Base-by-base conservation (phyloP, 108 stramenopile species). In the Heterococcus sp. region DNA sequence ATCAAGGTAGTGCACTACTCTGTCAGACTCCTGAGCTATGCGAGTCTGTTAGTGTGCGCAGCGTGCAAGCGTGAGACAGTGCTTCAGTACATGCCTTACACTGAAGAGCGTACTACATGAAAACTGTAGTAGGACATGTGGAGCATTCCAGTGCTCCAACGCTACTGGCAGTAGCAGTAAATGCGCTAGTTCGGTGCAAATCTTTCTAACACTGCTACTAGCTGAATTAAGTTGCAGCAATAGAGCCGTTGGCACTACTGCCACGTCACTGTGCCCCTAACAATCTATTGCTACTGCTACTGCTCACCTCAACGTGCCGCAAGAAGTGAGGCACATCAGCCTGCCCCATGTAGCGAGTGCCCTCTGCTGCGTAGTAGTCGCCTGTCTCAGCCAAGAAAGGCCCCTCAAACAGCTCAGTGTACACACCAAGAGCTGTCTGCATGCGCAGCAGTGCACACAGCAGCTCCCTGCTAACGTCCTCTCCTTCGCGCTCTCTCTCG, bases 311-410 rank as follows among this genome's bases (percentile, higher is more conserved):
- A 0, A 83, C 87, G 65, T 88, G 88, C 74, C 29, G 85, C 69
- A 90, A 75, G 81, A 84, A 90, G 30, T 78, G 76, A 27, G 84
- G 68, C 40, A 85, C 87, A 37, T 84, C 84, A 32, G 36, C 32
- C 66, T 38, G 37, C 64, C 35, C 67, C 63, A 89, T 87, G 72
- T 82, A 39, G 37, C 69, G 37, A 28, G 35, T 32, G 11, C 87
- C 82, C 66, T 89, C 88, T 33, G 65, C 82, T 36, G 37, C 58
- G 82, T 81, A 90, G 74, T 81, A 89, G 37, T 27, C 71, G 58
- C 38, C 72, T 28, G 88, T 74, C 46, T 89, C 87, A 5, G 38
- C 72, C 64, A 89, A 32, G 68, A 89, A 81, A 29, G 34, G 46
- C 4, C 31, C 32, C 76, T 87, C 83, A 35, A 90, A 89, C 35